Percentiles rank a stretch among this genome's conserved stretches.
Conservation (phyloP, 2,329 filamentous ascomycete genomes). For the Exophiala sp. region DNA sequence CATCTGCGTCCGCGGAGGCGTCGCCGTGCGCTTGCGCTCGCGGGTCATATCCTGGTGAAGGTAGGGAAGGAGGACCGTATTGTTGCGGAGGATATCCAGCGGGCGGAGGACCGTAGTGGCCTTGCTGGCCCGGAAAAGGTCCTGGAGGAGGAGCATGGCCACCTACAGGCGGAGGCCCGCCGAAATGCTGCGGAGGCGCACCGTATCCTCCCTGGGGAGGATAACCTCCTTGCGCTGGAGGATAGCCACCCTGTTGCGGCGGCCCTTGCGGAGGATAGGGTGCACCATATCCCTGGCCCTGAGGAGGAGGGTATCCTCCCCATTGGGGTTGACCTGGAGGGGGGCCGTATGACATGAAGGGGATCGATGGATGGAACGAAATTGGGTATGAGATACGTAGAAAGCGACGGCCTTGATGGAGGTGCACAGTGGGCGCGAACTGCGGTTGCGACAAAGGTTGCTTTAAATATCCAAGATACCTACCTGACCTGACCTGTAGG, state of each 20-base stretch:
- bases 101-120: constrained; percentile 32
- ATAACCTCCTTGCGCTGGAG: constrained; percentile 19
- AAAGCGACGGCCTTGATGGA: too few species aligned
- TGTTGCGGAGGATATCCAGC: constrained; percentile 32
- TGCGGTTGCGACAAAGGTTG: too few species aligned
- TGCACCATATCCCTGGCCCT: constrained; percentile 22
- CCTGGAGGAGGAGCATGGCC: constrained; percentile 21
- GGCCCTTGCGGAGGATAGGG: constrained; percentile 18
- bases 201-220: constrained; percentile 26
- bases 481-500: too few species aligned
- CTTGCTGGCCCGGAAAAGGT: constrained; percentile 23
- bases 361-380: background rate
- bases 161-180: constrained; percentile 11
- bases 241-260: constrained; percentile 28
- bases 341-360: constrained; percentile 23
- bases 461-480: too few species aligned
- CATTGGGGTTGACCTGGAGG: constrained; percentile 29
- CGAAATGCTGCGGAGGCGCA: constrained; percentile 10
- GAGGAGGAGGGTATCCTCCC: constrained; percentile 22
- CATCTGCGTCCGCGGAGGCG: constrained; percentile 61
- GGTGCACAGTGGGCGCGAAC: too few species aligned
- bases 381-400: too few species aligned
- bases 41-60: constrained; percentile 68
- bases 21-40: constrained; percentile 58
- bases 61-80: constrained; percentile 51